Percentiles rank a stretch among this genome's conserved stretches.
phyloP scores from a whole-genome alignment of 2,329 filamentous ascomycete species.

The Catunica adiposa region DNA sequence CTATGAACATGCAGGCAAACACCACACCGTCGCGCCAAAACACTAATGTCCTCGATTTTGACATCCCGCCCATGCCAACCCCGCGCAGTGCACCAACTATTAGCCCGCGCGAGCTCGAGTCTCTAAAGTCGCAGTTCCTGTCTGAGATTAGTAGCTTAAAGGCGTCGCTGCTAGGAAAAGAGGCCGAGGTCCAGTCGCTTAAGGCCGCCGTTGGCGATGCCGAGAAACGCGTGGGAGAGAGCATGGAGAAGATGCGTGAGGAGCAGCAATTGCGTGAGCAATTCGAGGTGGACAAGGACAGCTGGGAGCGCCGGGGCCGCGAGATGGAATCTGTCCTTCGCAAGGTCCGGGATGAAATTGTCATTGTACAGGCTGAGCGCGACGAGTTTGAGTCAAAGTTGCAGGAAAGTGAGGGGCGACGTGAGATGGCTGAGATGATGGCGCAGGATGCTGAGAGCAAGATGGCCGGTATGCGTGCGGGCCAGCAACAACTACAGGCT shows the following conservation, averaged over 20 bases:
- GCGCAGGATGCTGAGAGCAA: constrained; percentile 61
- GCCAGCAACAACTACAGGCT: constrained; percentile 25
- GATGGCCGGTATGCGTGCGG: constrained; percentile 56
- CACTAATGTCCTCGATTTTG: constrained; percentile 54
- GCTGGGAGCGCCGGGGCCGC: constrained; percentile 68
- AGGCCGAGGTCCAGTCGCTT: constrained; percentile 75
- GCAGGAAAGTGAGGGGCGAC: constrained; percentile 59
- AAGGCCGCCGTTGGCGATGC: constrained; percentile 80
- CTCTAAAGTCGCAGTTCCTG: constrained; percentile 74
- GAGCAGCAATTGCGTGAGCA: constrained; percentile 55
- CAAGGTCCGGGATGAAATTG: constrained; percentile 67
- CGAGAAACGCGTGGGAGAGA: constrained; percentile 78
- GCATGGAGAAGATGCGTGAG: constrained; percentile 67
- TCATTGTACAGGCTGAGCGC: constrained; percentile 60
- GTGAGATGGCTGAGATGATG: constrained; percentile 58
- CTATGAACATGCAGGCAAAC: constrained; percentile 17
- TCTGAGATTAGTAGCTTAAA: constrained; percentile 91
- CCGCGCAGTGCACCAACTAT: constrained; percentile 82
- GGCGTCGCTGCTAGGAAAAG: constrained; percentile 78
- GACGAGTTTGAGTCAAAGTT: constrained; percentile 62
- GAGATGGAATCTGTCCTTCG: constrained; percentile 74
- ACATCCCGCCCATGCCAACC: constrained; percentile 84
- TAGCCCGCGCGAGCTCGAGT: constrained; percentile 81
- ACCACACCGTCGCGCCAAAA: constrained; percentile 38
- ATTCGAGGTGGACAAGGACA: constrained; percentile 55